Percentiles rank a stretch among this genome's conserved stretches.
phyloP scores from a whole-genome alignment of 306 rosid genomes.

The Crataegus laevigata region DNA sequence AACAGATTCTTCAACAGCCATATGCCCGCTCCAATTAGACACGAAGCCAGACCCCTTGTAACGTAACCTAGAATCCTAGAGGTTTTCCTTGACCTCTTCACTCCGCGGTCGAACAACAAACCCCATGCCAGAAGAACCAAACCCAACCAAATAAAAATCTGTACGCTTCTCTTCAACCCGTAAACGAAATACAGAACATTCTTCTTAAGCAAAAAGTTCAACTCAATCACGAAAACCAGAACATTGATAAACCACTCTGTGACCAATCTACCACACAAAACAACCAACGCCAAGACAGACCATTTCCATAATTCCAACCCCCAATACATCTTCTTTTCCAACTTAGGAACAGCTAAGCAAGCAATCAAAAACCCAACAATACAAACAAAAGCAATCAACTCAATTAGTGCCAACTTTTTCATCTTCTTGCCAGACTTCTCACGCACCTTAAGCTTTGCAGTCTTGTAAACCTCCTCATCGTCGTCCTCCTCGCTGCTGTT shows the following conservation, averaged over 20 bases:
- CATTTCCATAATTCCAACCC: conserved; percentile 63
- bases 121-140: conserved; percentile 70
- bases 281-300: conserved; percentile 55
- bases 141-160: conserved; percentile 57
- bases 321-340: conserved; percentile 34
- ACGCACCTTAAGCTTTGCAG: conserved; percentile 48
- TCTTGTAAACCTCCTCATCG: conserved; percentile 60
- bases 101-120: conserved; percentile 42
- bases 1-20: conserved; percentile 61
- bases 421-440: conserved; percentile 32
- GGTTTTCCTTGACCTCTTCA: conserved; percentile 30
- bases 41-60: conserved; percentile 55
- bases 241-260: conserved; percentile 58
- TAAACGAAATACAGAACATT: conserved; percentile 80
- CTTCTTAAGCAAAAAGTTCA: conserved; percentile 59
- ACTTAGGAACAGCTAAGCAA: conserved; percentile 26
- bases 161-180: conserved; percentile 69
- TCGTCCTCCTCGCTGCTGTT: conserved; percentile 47
- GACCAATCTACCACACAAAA: conserved; percentile 60
- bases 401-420: conserved; percentile 21
- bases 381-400: conserved; percentile 43
- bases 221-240: conserved; percentile 59
- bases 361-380: conserved; percentile 38
- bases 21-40: conserved; percentile 52
- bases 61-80: conserved; percentile 36